Conservation (phyloP, 805 yeast genomes). For the Candida loeiensis region DNA sequence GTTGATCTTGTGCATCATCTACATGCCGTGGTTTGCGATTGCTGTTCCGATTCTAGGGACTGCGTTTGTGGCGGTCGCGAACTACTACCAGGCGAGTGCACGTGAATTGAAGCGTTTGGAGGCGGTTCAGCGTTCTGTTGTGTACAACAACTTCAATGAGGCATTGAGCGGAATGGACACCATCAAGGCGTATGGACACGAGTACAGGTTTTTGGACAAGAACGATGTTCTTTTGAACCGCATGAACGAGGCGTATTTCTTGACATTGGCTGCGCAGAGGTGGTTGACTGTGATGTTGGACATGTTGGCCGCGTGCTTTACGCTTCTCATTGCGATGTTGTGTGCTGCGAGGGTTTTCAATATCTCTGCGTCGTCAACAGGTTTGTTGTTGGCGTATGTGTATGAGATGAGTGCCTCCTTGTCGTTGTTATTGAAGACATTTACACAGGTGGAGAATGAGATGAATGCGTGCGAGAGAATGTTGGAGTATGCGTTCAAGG, state of each 20-base stretch:
- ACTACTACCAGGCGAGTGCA: constrained; percentile 65
- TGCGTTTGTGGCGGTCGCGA: constrained; percentile 43
- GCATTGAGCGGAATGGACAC: constrained; percentile 62
- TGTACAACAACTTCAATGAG: constrained; percentile 71
- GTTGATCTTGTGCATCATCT: constrained; percentile 59
- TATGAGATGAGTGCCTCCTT: constrained; percentile 53
- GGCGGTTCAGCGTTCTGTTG: constrained; percentile 64
- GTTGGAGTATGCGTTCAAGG: constrained; percentile 53
- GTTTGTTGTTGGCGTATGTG: constrained; percentile 63
- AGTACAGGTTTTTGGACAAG: constrained; percentile 44
- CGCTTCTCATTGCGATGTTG: constrained; percentile 53
- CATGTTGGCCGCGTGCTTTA: constrained; percentile 47
- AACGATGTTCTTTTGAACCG: constrained; percentile 48
- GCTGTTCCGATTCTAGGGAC: constrained; percentile 52
- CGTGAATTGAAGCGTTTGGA: constrained; percentile 77
- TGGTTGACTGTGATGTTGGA: constrained; percentile 69
- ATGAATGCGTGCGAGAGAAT: constrained; percentile 76
- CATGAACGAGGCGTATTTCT: constrained; percentile 65
- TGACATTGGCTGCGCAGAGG: constrained; percentile 63
- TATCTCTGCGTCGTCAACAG: constrained; percentile 60
- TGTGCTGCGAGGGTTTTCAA: constrained; percentile 58
- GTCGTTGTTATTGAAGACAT: constrained; percentile 56
- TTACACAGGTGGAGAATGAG: constrained; percentile 71
- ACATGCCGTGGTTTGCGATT: constrained; percentile 72
- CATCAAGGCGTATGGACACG: constrained; percentile 55